Evolutionary conservation across 208 protist species (phyloP), one percentile per base, ranked within the genome.

Genomic region (Leishmania guyanensis): DNA sequence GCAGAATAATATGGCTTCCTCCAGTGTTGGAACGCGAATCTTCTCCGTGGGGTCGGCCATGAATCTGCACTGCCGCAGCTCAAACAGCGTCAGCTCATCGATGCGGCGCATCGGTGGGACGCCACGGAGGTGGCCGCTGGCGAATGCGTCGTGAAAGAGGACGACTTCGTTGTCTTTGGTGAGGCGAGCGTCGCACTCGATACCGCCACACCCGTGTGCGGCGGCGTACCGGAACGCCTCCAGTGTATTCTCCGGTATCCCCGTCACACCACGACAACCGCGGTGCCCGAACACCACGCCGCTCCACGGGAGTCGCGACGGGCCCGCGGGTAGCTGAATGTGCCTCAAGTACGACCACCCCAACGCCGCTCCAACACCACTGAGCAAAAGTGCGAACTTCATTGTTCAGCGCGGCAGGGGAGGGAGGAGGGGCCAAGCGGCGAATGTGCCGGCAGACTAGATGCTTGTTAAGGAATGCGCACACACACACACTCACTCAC

Each of bases 181-280:
- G 1, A 98, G 90, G n/a, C 93, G 93, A 46, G 93, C 92, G 72
- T 98, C 95, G 56, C 91, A 90, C 85, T 97, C 95, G 48, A 98
- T 84, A 5, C 95, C 95, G 8, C 87, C 84, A 29, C 84, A 91
- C 12, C 92, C 92, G 64, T 88, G 91, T 50, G 85, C 88, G 54
- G 95, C 86, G 5, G 94, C 94, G 82, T 97, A 95, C 87, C 92
- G 88, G 76, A 96, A 96, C 26, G 95, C 93, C n/a, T 88, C 85
- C 33, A 98, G 79, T 33, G 95, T 97, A 83, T 98, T 98, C 83
- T 98, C 93, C 1, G 94, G 94, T 14, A 92, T 91, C 22, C 90
- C 90, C 4, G 79, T 84, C 33, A 97, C 89, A 46, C 82, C 65
- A 36, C 94, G 85, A 86, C 94, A 96, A 71, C 95, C 95, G 75